These are phyloP conservation scores for Cladosporium sp. DNA, from an alignment of 2,329 filamentous ascomycete species.

Conservation along the genomic window DNA sequence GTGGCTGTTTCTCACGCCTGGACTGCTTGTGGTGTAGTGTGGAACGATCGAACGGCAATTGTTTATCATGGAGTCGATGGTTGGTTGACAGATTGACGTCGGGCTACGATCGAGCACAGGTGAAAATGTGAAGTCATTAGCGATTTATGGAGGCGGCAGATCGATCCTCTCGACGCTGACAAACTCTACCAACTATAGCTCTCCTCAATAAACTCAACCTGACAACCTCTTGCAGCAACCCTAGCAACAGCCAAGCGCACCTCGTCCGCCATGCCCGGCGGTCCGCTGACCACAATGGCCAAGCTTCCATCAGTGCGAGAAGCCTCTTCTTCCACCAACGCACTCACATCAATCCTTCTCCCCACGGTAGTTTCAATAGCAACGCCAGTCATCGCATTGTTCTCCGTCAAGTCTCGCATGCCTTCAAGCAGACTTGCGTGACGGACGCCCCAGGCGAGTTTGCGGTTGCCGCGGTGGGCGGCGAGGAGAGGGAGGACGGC, in stretches of 20 bases:
- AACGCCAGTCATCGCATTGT: conserved; percentile 11
- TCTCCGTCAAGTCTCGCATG: conserved; percentile 19
- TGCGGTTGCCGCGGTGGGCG: conserved; percentile 36
- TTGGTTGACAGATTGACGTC: neutral
- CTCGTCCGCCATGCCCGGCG: conserved; percentile 44
- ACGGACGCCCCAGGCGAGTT: conserved; percentile 41
- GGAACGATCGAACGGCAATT: neutral
- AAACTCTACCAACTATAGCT: conserved; percentile 24
- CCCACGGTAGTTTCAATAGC: conserved; percentile 40
- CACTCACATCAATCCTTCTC: conserved; percentile 36
- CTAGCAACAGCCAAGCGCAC: conserved; percentile 37
- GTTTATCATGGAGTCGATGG: rapidly evolving
- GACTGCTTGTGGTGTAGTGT: neutral
- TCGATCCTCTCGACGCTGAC: neutral
- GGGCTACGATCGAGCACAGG: neutral
- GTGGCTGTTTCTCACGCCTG: rapidly evolving
- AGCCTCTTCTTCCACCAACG: conserved; percentile 36
- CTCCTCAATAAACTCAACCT: conserved; percentile 25
- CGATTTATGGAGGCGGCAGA: neutral
- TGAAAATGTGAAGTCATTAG: neutral
- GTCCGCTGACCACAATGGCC: conserved; percentile 47
- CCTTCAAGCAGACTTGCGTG: conserved; percentile 29
- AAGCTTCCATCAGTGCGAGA: conserved; percentile 32
- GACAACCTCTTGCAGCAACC: conserved; percentile 19
- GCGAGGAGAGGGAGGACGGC: conserved; percentile 41